Conservation (phyloP, 495 filamentous ascomycete genomes). For the Lentithecium fluviatile region DNA sequence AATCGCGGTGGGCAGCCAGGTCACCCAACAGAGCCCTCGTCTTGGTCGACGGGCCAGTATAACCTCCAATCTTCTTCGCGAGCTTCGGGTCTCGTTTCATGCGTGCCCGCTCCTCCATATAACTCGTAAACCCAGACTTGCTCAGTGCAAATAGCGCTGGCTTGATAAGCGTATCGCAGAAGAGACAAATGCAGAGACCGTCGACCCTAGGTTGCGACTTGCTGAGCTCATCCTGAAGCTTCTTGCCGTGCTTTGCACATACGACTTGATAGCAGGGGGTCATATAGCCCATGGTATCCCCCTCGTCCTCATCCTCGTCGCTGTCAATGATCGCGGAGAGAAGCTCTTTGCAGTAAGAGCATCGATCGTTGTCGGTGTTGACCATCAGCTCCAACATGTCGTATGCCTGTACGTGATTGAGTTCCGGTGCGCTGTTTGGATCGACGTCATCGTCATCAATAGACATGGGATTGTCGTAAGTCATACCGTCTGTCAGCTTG, state of each 20-base stretch:
- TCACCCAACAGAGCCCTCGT: conserved; percentile 73
- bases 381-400: conserved; percentile 79
- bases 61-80: conserved; percentile 62
- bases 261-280: conserved; percentile 80
- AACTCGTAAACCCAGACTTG: conserved; percentile 59
- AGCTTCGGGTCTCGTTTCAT: conserved; percentile 54
- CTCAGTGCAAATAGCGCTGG: conserved; percentile 64
- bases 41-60: conserved; percentile 87
- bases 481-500: conserved; percentile 72
- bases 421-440: conserved; percentile 45
- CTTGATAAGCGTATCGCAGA: conserved; percentile 62
- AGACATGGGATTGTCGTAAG: conserved; percentile 77
- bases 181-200: conserved; percentile 56
- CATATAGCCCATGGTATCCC: conserved; percentile 71
- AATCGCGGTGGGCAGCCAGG: conserved; percentile 57
- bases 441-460: conserved; percentile 73
- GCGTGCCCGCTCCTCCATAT: conserved; percentile 52
- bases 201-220: conserved; percentile 40
- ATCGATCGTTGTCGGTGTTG: conserved; percentile 69
- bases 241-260: conserved; percentile 68
- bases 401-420: conserved; percentile 68
- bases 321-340: conserved; percentile 43
- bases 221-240: conserved; percentile 41
- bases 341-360: conserved; percentile 64
- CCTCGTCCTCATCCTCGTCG: conserved; percentile 28